Conservation (phyloP, 768 basidiomycete genomes). For the Boletellus ananas region DNA sequence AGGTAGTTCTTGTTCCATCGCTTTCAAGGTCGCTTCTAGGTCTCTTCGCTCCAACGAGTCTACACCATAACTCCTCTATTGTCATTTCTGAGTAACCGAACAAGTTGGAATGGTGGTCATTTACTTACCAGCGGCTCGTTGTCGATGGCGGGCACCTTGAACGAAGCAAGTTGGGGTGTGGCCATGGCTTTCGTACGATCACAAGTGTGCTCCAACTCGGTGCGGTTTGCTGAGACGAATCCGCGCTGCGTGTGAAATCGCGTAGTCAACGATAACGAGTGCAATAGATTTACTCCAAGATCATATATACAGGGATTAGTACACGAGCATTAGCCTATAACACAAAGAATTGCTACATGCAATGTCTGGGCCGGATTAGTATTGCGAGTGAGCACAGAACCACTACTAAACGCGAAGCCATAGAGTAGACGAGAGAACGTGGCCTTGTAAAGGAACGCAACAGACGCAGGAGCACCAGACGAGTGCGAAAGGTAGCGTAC, state of each 20-base stretch:
- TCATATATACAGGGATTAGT: background rate
- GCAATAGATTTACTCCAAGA: too few species aligned
- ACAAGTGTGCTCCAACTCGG: background rate
- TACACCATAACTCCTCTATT: conserved; percentile 70
- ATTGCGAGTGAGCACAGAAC: background rate
- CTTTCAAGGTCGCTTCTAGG: conserved; percentile 64
- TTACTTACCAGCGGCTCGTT: conserved; percentile 90
- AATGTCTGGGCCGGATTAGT: too few species aligned
- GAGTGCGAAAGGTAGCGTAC: background rate
- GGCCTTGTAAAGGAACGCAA: background rate
- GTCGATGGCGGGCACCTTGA: conserved; percentile 78
- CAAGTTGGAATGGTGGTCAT: background rate
- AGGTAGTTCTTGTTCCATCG: conserved; percentile 82
- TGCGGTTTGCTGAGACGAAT: too few species aligned
- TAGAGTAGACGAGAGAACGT: background rate
- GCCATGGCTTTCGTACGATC: conserved; percentile 42
- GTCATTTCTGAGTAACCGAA: background rate
- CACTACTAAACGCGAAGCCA: background rate
- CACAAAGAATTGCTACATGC: too few species aligned
- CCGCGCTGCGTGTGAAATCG: background rate
- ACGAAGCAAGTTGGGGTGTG: conserved; percentile 74
- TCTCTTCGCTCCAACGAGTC: conserved; percentile 75
- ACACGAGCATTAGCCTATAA: too few species aligned
- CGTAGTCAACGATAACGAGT: too few species aligned
- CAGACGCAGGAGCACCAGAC: background rate